A percentile compares a stretch with the other conserved stretches of the same genome.
Conservation (phyloP, 2,329 filamentous ascomycete genomes). For the Penicillium olsonii region DNA sequence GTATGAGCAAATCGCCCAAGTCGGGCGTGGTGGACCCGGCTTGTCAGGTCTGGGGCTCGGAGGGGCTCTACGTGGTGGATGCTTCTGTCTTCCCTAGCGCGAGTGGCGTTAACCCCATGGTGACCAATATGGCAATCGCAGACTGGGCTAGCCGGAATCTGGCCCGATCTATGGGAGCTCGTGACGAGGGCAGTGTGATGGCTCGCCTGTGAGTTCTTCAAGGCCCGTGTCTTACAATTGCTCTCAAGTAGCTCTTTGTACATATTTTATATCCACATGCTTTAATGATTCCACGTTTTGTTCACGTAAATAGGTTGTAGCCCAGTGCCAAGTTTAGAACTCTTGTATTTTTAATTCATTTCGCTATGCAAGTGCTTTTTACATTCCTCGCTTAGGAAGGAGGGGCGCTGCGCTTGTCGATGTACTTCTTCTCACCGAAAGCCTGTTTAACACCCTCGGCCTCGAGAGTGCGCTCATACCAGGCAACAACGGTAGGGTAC, state of each 20-base stretch:
- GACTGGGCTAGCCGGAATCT: conserved; percentile 49
- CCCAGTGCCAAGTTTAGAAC: no score
- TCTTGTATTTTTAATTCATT: neutral
- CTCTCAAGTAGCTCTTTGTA: no score
- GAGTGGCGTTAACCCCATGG: conserved; percentile 55
- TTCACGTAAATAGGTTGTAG: neutral
- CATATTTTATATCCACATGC: no score
- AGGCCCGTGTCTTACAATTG: no score
- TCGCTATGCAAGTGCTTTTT: neutral
- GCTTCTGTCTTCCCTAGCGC: conserved; percentile 54
- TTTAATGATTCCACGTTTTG: no score
- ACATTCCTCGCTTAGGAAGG: neutral
- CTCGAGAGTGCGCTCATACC: conserved; percentile 28
- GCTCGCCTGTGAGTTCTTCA: conserved; percentile 24
- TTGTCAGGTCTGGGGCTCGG: conserved; percentile 50
- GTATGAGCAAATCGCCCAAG: conserved; percentile 47
- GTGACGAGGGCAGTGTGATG: conserved; percentile 15
- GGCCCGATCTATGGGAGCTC: conserved; percentile 30
- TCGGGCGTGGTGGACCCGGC: conserved; percentile 47
- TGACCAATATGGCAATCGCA: conserved; percentile 54
- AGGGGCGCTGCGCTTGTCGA: conserved; percentile 25
- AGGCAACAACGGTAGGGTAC: conserved; percentile 23
- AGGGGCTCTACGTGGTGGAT: conserved; percentile 51
- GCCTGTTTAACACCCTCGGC: conserved; percentile 29
- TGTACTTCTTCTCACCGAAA: conserved; percentile 28